Conservation (phyloP, 1,139 yeast species). For the Candida frijolesensis region DNA sequence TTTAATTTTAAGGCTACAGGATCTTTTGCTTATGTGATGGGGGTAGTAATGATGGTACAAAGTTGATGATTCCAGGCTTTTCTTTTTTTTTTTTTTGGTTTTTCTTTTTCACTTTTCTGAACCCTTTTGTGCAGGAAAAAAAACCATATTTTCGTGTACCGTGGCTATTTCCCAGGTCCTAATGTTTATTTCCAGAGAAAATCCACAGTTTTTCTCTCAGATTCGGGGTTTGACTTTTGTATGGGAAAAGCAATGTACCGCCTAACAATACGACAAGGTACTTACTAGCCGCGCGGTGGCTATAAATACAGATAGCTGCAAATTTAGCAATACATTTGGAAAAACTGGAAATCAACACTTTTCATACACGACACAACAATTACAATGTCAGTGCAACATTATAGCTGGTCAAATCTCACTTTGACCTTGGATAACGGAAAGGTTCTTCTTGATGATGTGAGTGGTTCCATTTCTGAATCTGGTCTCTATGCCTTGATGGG, state of each 20-base stretch:
- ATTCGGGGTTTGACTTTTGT: neutral
- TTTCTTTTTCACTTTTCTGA: neutral
- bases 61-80: neutral
- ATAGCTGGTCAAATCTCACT: slow-evolving; percentile 11
- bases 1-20: too few species aligned
- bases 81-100: neutral
- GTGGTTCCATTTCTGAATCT: slow-evolving; percentile 27
- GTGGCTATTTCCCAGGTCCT: neutral
- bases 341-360: neutral
- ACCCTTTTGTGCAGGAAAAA: neutral
- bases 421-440: slow-evolving; percentile 49
- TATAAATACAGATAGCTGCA: slow-evolving; percentile 4
- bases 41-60: too few species aligned
- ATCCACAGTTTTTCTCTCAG: neutral
- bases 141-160: neutral
- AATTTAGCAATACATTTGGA: neutral
- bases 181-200: slow-evolving; percentile 2
- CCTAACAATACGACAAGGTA: neutral
- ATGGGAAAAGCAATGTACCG: neutral
- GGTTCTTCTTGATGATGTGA: slow-evolving; percentile 19
- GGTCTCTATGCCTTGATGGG: slow-evolving; percentile 30
- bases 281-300: neutral
- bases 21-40: too few species aligned
- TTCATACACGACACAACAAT: neutral
- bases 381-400: slow-evolving; percentile 5